Conservation (phyloP, 371 early-diverging fungal genomes). For the Syncephalastrum racemosum region DNA sequence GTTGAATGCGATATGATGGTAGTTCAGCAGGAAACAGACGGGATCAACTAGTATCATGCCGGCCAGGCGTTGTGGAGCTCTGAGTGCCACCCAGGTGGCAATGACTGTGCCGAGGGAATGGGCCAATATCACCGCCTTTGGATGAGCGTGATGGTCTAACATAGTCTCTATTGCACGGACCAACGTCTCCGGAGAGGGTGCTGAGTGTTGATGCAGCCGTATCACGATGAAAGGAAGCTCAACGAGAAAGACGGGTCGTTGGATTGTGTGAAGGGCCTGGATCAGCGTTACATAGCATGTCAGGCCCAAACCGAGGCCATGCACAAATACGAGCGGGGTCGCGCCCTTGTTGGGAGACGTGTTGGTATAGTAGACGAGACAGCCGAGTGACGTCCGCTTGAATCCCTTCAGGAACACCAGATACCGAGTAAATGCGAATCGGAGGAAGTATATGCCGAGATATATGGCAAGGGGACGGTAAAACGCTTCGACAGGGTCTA, state of each 20-base stretch:
- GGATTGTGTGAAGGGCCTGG: slow-evolving; percentile 28
- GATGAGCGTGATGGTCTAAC: slow-evolving; percentile 45
- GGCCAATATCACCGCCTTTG: slow-evolving; percentile 59
- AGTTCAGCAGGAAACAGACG: slow-evolving; percentile 64
- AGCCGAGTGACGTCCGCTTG: slow-evolving; percentile 24
- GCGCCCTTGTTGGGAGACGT: slow-evolving; percentile 8
- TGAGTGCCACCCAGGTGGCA: slow-evolving; percentile 44
- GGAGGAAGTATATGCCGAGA: slow-evolving; percentile 30
- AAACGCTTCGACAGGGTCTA: slow-evolving; percentile 61
- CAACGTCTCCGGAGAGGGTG: slow-evolving; percentile 56
- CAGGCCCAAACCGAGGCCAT: slow-evolving; percentile 68
- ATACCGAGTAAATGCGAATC: not conserved
- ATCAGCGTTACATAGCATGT: slow-evolving; percentile 58
- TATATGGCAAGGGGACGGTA: slow-evolving; percentile 65
- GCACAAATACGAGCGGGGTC: slow-evolving; percentile 64
- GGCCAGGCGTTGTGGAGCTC: slow-evolving; percentile 45
- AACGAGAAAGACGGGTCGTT: slow-evolving; percentile 61
- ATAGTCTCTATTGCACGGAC: slow-evolving; percentile 55
- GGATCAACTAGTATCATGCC: slow-evolving; percentile 67
- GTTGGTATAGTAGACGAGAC: slow-evolving; percentile 33
- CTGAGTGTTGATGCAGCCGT: slow-evolving; percentile 29
- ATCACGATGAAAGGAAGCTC: slow-evolving; percentile 72
- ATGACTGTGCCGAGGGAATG: slow-evolving; percentile 70
- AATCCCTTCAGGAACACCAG: slow-evolving; percentile 10
- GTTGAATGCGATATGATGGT: slow-evolving; percentile 64